Percentiles rank a stretch among this genome's conserved stretches.
Conservation (phyloP, 768 basidiomycete species). For the Lentinula edodes region DNA sequence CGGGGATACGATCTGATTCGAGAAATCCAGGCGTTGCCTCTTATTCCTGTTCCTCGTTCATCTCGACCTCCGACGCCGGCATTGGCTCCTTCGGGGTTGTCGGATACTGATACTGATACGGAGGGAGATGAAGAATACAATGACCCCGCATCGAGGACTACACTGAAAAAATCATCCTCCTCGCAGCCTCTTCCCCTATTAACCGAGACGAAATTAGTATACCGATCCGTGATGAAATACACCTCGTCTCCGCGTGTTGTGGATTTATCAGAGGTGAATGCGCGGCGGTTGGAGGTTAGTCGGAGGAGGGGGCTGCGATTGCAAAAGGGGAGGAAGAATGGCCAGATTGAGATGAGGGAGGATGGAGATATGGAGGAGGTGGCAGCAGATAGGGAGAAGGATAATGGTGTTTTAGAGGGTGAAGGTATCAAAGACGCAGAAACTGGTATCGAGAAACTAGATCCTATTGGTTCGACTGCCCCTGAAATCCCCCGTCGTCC, state of each 20-base stretch:
- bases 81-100: conserved; percentile 55
- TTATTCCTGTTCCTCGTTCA: conserved; percentile 39
- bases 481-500: not conserved
- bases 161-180: no score
- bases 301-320: conserved; percentile 16
- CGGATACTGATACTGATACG: conserved; percentile 48
- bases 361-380: not conserved
- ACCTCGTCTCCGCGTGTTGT: conserved; percentile 82
- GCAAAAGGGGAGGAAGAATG: conserved; percentile 12
- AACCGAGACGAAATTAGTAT: conserved; percentile 81
- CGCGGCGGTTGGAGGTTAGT: conserved; percentile 44
- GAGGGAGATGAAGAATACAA: not conserved
- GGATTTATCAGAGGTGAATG: conserved; percentile 64
- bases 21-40: conserved; percentile 72
- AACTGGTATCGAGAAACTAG: not conserved
- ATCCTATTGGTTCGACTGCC: no score
- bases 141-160: no score
- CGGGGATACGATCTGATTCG: conserved; percentile 87
- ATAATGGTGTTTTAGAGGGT: not conserved
- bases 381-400: not conserved
- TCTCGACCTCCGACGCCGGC: conserved; percentile 56
- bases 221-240: conserved; percentile 83
- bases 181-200: conserved; percentile 45
- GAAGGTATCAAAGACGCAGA: not conserved
- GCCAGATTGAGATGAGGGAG: conserved; percentile 17